phyloP scores from a whole-genome alignment of 2,329 filamentous ascomycete species.

The Epichloe coenophiala region DNA sequence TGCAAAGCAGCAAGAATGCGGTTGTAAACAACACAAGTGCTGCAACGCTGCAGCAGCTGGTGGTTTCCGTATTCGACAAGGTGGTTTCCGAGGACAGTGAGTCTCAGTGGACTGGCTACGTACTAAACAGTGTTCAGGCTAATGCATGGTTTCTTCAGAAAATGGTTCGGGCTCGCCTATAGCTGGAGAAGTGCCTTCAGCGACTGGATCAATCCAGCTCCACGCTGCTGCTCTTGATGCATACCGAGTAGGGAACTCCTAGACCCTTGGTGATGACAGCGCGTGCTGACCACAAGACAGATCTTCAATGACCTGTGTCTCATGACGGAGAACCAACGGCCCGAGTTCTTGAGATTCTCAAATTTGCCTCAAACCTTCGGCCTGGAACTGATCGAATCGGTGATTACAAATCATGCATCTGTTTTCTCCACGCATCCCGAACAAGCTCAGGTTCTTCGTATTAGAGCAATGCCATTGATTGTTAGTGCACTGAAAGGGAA shows the following conservation, averaged over 20 bases:
- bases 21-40: slow-evolving; percentile 93
- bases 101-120: not conserved
- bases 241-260: slow-evolving; percentile 45
- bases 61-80: slow-evolving; percentile 88
- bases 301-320: slow-evolving; percentile 85
- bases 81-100: slow-evolving; percentile 68
- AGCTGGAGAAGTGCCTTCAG: slow-evolving; percentile 53
- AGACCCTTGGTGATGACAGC: too few species aligned
- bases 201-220: slow-evolving; percentile 51
- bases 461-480: slow-evolving; percentile 70
- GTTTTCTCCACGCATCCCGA: slow-evolving; percentile 70
- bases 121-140: not conserved
- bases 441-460: slow-evolving; percentile 64
- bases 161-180: slow-evolving; percentile 37
- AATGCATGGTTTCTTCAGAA: slow-evolving; percentile 16
- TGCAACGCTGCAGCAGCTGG: slow-evolving; percentile 88
- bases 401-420: slow-evolving; percentile 71
- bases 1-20: slow-evolving; percentile 83
- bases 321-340: slow-evolving; percentile 69
- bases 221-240: slow-evolving; percentile 73
- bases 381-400: slow-evolving; percentile 81
- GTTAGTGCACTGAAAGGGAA: slow-evolving; percentile 66
- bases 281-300: slow-evolving; percentile 21
- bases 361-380: slow-evolving; percentile 71
- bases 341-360: slow-evolving; percentile 69